phyloP scores from a whole-genome alignment of 768 basidiomycete genomes.

The Tulasnella sp. region DNA sequence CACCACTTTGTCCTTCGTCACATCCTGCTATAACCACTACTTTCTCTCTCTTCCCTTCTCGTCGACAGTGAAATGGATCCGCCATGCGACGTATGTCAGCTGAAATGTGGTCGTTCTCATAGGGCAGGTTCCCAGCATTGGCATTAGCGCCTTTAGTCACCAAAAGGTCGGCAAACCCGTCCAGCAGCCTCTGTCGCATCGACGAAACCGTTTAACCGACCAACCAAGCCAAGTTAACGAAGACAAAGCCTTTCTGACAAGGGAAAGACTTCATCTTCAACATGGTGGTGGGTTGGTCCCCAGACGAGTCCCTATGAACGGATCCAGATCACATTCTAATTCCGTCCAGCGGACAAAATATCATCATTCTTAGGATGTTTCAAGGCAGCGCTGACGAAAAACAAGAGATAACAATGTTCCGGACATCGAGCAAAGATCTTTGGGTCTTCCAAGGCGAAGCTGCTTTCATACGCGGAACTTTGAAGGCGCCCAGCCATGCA shows the following conservation, averaged over 20 bases:
- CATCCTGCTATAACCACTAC: not conserved
- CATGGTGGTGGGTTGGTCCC: not conserved
- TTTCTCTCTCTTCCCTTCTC: not conserved
- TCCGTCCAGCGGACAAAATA: not conserved
- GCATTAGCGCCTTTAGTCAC: not conserved
- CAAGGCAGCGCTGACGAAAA: not conserved
- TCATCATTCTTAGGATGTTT: not conserved
- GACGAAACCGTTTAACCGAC: not conserved
- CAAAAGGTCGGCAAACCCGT: not conserved
- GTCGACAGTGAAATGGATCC: not conserved
- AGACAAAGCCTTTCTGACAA: not conserved
- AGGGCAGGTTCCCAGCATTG: not conserved
- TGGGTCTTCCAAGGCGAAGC: not conserved
- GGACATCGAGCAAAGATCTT: not conserved
- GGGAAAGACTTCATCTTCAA: not conserved
- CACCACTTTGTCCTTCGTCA: not conserved
- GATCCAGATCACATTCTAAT: not conserved
- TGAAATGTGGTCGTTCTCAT: not conserved
- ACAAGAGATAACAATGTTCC: not conserved
- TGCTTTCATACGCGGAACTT: not conserved
- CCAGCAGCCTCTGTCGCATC: not conserved
- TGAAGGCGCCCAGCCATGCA: not conserved
- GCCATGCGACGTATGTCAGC: not conserved
- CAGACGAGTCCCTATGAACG: not conserved
- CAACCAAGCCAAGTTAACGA: not conserved